Evolutionary conservation across 2,329 filamentous ascomycete species (phyloP).

Genomic region (Allantophomopsis cytisporea): DNA sequence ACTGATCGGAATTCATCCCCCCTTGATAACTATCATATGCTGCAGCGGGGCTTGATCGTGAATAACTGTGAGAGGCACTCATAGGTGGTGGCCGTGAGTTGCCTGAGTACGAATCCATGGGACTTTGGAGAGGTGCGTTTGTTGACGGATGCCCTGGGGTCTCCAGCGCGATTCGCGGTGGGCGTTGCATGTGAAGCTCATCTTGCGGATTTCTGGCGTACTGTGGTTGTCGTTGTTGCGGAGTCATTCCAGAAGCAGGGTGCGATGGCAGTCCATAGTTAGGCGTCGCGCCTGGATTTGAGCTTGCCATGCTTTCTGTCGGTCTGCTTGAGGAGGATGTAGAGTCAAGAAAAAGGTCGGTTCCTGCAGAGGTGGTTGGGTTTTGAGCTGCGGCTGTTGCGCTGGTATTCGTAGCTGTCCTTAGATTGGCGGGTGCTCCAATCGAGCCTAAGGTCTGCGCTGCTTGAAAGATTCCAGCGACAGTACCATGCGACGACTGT

Average conservation of each 20-base stretch:
- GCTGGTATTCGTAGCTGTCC: conserved; percentile 21
- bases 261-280: conserved; percentile 2
- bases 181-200: no score
- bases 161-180: no score
- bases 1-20: conserved; percentile 24
- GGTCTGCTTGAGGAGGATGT: conserved; percentile 14
- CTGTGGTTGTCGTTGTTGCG: no score
- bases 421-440: conserved; percentile 13
- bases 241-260: no score
- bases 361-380: no score
- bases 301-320: conserved; percentile 18
- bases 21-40: conserved; percentile 52
- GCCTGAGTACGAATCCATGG: no score
- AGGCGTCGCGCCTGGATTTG: conserved; percentile 17
- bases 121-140: no score
- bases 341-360: no score
- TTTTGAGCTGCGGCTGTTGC: no score
- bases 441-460: conserved; percentile 15
- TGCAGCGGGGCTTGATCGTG: conserved; percentile 67
- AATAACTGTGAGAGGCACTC: conserved; percentile 60
- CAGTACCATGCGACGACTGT: conserved; percentile 8
- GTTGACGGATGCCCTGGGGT: no score
- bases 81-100: no score
- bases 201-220: no score
- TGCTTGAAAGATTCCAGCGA: conserved; percentile 14